Evolutionary conservation across 495 filamentous ascomycete genomes (phyloP).

Genomic region (Amphirosellinia nigrospora): DNA sequence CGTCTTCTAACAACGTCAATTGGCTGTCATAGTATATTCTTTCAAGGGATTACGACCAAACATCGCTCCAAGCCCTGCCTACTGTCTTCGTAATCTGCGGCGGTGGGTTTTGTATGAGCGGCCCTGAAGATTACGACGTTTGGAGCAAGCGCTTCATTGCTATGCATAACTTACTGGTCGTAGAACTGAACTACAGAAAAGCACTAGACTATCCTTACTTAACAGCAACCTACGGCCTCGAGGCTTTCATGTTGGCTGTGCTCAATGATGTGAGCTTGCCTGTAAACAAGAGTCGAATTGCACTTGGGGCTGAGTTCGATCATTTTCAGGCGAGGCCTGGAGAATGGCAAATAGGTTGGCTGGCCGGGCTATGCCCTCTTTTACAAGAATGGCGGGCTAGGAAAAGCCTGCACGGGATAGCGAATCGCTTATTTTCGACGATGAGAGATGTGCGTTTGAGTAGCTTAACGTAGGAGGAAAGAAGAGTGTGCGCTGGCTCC

Average conservation of each 20-base stretch:
- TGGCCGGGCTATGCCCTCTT: conserved; percentile 33
- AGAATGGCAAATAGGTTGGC: conserved; percentile 43
- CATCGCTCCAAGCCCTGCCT: conserved; percentile 36
- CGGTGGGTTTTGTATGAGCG: conserved; percentile 49
- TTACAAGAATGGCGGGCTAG: conserved; percentile 33
- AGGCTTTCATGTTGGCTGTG: background rate
- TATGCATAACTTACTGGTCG: background rate
- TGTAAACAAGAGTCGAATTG: background rate
- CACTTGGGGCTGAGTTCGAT: background rate
- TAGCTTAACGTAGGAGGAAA: conserved; percentile 14
- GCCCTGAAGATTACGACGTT: background rate
- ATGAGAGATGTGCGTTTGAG: conserved; percentile 40
- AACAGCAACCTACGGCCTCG: background rate
- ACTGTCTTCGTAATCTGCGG: conserved; percentile 48
- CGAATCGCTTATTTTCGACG: conserved; percentile 32
- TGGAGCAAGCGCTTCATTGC: conserved; percentile 33
- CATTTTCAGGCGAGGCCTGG: conserved; percentile 37
- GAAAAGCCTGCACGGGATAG: conserved; percentile 30
- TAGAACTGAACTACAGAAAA: background rate
- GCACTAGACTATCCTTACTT: background rate
- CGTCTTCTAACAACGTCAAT: background rate
- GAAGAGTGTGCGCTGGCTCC: conserved; percentile 42
- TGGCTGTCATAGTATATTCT: conserved; percentile 36
- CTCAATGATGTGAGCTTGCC: background rate
- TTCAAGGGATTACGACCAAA: conserved; percentile 33